Evolutionary conservation across 305 asterid species (phyloP), one percentile per base, ranked within the genome.

Genomic region (Fraxinus platypoda): DNA sequence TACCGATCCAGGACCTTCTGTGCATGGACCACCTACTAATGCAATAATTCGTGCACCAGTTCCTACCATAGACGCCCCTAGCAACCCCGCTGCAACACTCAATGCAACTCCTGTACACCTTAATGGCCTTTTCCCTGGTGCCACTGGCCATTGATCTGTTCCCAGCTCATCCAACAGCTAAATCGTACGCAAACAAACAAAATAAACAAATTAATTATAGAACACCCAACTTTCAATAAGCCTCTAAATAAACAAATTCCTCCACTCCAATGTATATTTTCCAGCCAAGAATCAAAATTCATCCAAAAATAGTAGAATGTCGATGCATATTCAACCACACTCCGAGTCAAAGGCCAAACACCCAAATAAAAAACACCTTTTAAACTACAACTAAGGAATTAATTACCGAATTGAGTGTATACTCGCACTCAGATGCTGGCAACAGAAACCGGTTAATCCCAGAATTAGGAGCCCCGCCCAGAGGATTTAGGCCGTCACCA

Each of bases 1-100:
- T 93, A 97, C 99, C 95, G 92, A 90, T 84, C 99, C 99, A 43
- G 99, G 99, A 75, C 99, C 99, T 90, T 97, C 98, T 3, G 99
- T 97, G 87, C 98, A 93, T 52, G 99, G 99, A 86, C 99, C 99
- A 68, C 99, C 99, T 15, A 97, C 97, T 82, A 97, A 90, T 73
- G 96, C 91, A 81, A 97, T 81, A 86, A 97, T 93, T 83, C 98
- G 88, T 71, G 95, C 98, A 87, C 97, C 95, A 75, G 97, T 89
- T 78, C 97, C 97, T 25, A 97, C 92, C 46, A 83, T 80, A 38
- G 96, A 93, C 71, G 98, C 98, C 66, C 97, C 97, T 33, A 97
- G 92, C 84, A 97, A 88, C 31, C 99, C 97, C 4, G 97, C 92
- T 49, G 99, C 98, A 70, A 97, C 97, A 84, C 97, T 93, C 88